phyloP scores from a whole-genome alignment of 2,329 filamentous ascomycete species.

The Chaetomiaceae sp. region DNA sequence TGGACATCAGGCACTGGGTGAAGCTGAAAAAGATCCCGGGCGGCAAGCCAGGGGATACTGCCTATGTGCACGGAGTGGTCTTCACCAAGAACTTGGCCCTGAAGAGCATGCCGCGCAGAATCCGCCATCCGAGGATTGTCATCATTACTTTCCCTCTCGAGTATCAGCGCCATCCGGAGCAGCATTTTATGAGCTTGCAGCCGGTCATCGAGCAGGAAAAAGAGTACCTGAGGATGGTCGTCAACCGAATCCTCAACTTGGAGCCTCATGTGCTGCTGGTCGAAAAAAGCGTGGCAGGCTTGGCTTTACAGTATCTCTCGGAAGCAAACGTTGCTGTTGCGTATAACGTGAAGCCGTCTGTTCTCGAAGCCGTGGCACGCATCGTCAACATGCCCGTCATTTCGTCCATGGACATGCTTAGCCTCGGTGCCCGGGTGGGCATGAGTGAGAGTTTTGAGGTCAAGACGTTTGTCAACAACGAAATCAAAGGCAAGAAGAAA shows the following conservation, averaged over 20 bases:
- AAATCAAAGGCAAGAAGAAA: conserved; percentile 70
- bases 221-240: conserved; percentile 85
- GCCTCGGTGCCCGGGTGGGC: conserved; percentile 69
- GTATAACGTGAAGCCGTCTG: conserved; percentile 94
- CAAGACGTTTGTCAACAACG: conserved; percentile 83
- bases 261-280: conserved; percentile 83
- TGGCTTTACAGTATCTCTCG: conserved; percentile 82
- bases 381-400: conserved; percentile 90
- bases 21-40: conserved; percentile 96
- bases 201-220: conserved; percentile 95
- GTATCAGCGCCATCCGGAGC: conserved; percentile 80
- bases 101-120: conserved; percentile 90
- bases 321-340: conserved; percentile 87
- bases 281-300: conserved; percentile 84
- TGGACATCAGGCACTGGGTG: conserved; percentile 95
- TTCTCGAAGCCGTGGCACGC: conserved; percentile 88
- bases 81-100: conserved; percentile 96
- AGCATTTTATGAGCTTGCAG: conserved; percentile 96
- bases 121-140: conserved; percentile 74
- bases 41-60: conserved; percentile 81
- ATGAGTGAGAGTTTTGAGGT: conserved; percentile 85
- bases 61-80: conserved; percentile 94
- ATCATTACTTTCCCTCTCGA: conserved; percentile 94
- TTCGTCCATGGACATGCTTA: conserved; percentile 89
- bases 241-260: conserved; percentile 82